Evolutionary conservation across 768 basidiomycete genomes (phyloP), one percentile per base, ranked within the genome.

Genomic region (Trametes elegans): DNA sequence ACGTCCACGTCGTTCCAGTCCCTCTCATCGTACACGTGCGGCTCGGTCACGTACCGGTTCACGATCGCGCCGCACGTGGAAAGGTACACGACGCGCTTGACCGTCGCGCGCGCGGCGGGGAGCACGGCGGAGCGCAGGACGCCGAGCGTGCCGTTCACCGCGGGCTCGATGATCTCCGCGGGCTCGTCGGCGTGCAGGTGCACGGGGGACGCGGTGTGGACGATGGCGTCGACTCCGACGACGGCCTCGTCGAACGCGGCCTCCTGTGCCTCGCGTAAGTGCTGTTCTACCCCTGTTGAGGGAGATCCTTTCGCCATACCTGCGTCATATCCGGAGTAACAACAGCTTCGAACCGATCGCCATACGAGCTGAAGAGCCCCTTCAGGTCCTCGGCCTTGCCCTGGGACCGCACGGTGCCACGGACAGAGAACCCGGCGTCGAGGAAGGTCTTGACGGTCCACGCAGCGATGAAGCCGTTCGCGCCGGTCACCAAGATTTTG

Each of bases 81-180:
- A 0, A 87, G 88, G 49, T 88, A 69, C 4, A 91, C 83, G 40
- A 93, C 72, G 5, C 90, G 80, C 66, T 87, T 84, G 62, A 92
- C 75, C 5, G 66, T 60, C 8, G 42, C 48, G 14, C 53, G n/a
- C n/a, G n/a, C n/a, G n/a, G n/a, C 68, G 65, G 70, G 56, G 59
- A 67, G 67, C 48, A 63, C 49, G 8, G 71, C 70, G 47, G 65
- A 62, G 43, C 71, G 61, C 19, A 79, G 65, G 13, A 79, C 53
- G 39, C 67, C 64, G 2, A 66, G 43, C 5, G 79, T 80, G 38
- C 79, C 78, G 8, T 74, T 53, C 9, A 79, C 71, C 24, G 79
- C 77, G 24, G 79, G 78, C 9, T 58, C 61, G 63, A 79, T 73
- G 27, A 77, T 19, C n/a, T 67, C 52, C 5, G 61, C 46, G 3